Evolutionary conservation across 2,329 filamentous ascomycete genomes (phyloP).

Genomic region (Alternaria sp.): DNA sequence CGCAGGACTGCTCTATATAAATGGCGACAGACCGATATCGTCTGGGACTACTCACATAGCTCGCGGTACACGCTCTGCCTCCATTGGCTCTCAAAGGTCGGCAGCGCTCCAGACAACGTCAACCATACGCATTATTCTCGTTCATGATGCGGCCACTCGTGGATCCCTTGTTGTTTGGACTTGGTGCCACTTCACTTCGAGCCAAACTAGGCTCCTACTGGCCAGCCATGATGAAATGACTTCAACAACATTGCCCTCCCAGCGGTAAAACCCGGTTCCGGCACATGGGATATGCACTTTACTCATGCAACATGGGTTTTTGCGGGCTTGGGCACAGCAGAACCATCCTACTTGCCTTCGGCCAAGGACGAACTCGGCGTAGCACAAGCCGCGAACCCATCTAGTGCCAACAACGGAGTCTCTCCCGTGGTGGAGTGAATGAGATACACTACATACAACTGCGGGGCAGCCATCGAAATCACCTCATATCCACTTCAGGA

Average conservation of each 20-base stretch:
- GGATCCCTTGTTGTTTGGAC: conserved; percentile 31
- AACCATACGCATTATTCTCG: conserved; percentile 31
- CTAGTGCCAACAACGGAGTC: conserved; percentile 24
- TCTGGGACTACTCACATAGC: conserved; percentile 15
- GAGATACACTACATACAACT: conserved; percentile 10
- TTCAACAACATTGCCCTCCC: conserved; percentile 14
- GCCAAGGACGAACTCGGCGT: conserved; percentile 24
- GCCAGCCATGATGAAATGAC: conserved; percentile 44
- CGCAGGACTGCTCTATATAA: conserved; percentile 26
- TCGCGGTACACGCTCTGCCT: conserved; percentile 23
- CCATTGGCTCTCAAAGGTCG: conserved; percentile 32
- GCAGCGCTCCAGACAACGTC: conserved; percentile 29
- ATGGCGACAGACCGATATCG: conserved; percentile 13
- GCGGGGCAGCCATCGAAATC: conserved; percentile 25
- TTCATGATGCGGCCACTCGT: conserved; percentile 26
- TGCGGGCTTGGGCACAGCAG: conserved; percentile 28
- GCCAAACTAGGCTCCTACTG: conserved; percentile 34
- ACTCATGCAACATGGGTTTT: conserved; percentile 30
- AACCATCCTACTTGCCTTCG: conserved; percentile 24
- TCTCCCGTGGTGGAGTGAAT: conserved; percentile 17
- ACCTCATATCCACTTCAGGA: conserved; percentile 21
- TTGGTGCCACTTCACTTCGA: conserved; percentile 24
- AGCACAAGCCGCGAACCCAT: conserved; percentile 21
- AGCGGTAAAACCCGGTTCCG: conserved; percentile 27
- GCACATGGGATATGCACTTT: conserved; percentile 24